Evolutionary conservation across 2,329 filamentous ascomycete genomes (phyloP), one percentile per base, ranked within the genome.

Genomic region (Cladosporium sp.): DNA sequence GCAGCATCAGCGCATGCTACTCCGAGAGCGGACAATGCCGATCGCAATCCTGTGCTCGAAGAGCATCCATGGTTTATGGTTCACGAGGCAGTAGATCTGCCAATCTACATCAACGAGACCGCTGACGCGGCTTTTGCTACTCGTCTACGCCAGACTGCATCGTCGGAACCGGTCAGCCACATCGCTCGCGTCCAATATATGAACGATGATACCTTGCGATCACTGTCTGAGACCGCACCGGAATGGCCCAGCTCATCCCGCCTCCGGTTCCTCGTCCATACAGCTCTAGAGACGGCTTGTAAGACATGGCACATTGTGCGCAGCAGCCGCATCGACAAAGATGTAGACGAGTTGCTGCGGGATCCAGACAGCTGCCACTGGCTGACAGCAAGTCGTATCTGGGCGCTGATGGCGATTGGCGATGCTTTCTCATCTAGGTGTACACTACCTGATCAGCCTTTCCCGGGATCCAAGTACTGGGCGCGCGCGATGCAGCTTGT

Each of bases 401-500:
- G 79, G 73, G 80, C 78, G 0, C 53, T 83, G 3, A 81, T 83
- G 66, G 81, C 81, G 0, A 74, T 83, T 6, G 81, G 81, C 0
- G 80, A 83, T 65, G 77, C 80, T 35, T 83, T 82, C 33, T 81
- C 81, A 0, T 78, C 77, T 0, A 72, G 80, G n/a, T 76, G 77
- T 2, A 76, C 69, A 4, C 65, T 77, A 2, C 66, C 75, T 0
- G 75, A 75, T 8, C 69, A 71, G 11, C 70, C 74, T 0, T 81
- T 82, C 60, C 82, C 81, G 0, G 82, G 82, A 0, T 70, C 82
- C 61, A 67, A 69, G 0, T 83, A 82, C 52, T 84, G 81, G 70
- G 76, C 77, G 0, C 72, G 77, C 2, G 80, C 81, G 0, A 79
- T 76, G 5, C 73, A 75, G 12, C 72, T 81, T 7, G 71, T 82